phyloP scores from a whole-genome alignment of 345 rosid species.

The Rhodamnia rubescens region DNA sequence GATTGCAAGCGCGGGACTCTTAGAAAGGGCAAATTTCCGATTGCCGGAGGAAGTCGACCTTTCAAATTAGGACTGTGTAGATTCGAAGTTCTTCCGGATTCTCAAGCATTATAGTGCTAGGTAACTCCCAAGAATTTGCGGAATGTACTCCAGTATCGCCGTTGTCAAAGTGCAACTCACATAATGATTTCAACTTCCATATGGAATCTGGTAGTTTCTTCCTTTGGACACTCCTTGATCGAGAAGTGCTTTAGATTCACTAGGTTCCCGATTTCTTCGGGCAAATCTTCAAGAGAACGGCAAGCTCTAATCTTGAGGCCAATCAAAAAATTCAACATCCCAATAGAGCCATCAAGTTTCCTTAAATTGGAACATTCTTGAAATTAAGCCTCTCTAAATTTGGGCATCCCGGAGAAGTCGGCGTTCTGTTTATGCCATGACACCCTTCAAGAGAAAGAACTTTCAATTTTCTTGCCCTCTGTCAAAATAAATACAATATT shows the following conservation, averaged over 20 bases:
- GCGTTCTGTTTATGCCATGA: background rate
- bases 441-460: background rate
- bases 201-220: background rate
- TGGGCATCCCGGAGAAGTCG: background rate
- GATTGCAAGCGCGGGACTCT: fast-evolving
- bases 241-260: background rate
- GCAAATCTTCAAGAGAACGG: fast-evolving
- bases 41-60: background rate
- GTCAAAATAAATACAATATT: background rate
- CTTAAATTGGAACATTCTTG: fast-evolving
- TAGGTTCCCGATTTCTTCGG: background rate
- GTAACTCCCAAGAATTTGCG: background rate
- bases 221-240: fast-evolving
- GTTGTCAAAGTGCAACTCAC: background rate
- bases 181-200: background rate
- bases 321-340: background rate
- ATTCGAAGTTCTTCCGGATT: background rate
- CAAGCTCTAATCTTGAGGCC: fast-evolving
- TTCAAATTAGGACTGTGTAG: fast-evolving
- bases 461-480: background rate
- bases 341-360: background rate
- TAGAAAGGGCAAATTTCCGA: background rate
- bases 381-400: background rate
- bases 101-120: background rate
- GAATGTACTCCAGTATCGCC: too few species aligned